Percentiles rank a stretch among this genome's conserved stretches.
phyloP scores from a whole-genome alignment of 2,329 filamentous ascomycete genomes.

The Xylogone sp. region DNA sequence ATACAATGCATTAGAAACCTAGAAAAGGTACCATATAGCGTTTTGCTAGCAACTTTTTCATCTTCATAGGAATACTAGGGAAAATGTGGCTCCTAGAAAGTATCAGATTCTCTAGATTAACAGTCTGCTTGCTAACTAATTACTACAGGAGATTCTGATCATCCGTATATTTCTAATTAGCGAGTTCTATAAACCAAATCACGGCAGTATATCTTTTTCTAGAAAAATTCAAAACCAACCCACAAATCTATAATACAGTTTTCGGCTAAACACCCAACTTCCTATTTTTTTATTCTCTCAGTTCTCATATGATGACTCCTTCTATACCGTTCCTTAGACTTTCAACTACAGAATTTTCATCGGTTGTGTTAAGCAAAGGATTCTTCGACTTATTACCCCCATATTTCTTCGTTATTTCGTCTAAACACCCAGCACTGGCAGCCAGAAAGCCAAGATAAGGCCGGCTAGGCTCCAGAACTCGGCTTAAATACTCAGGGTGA shows the following conservation, averaged over 20 bases:
- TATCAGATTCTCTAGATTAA: too few relatives aligned
- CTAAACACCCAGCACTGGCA: slow-evolving; percentile 45
- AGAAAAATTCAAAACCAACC: not conserved
- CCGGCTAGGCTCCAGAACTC: slow-evolving; percentile 69
- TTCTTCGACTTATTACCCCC: not conserved
- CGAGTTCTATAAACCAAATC: not conserved
- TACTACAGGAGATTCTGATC: too few relatives aligned
- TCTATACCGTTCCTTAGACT: not conserved
- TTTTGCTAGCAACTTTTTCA: too few relatives aligned
- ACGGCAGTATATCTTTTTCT: not conserved
- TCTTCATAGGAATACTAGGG: too few relatives aligned
- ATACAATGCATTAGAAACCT: too few relatives aligned
- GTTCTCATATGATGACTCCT: not conserved
- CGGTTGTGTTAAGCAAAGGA: not conserved
- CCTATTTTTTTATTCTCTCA: not conserved
- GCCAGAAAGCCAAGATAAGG: slow-evolving; percentile 85
- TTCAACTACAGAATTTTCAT: not conserved
- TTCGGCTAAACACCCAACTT: not conserved
- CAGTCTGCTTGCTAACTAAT: too few relatives aligned
- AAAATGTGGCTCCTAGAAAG: too few relatives aligned
- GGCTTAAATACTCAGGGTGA: slow-evolving; percentile 80
- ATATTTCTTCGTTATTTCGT: slow-evolving; percentile 18
- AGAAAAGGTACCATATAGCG: too few relatives aligned
- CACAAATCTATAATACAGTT: not conserved
- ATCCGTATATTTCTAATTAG: too few relatives aligned